phyloP scores from a whole-genome alignment of 2,329 filamentous ascomycete genomes.

The Fusarium pilosicola region DNA sequence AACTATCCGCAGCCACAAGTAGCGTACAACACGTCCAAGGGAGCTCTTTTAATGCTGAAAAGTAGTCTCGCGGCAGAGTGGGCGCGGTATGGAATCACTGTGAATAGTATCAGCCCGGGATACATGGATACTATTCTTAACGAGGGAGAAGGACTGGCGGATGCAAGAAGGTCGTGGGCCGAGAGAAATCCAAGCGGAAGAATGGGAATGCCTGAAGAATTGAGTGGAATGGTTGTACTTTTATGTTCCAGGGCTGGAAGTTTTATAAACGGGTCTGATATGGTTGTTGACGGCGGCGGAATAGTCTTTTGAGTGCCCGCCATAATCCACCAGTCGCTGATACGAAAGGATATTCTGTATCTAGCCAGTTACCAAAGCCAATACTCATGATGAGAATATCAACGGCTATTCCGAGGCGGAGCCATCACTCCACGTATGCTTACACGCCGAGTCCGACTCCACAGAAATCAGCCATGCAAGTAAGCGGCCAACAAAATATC shows the following conservation, averaged over 20 bases:
- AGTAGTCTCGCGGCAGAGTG: constrained; percentile 67
- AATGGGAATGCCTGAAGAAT: constrained; percentile 70
- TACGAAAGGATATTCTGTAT: neutral
- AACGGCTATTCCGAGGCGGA: neutral
- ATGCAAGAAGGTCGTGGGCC: constrained; percentile 62
- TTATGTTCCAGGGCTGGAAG: constrained; percentile 67
- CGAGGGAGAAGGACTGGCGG: constrained; percentile 62
- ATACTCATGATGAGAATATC: too few species aligned
- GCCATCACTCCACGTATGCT: neutral
- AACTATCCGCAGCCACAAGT: constrained; percentile 79
- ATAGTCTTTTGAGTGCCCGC: neutral
- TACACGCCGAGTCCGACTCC: neutral
- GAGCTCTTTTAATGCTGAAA: constrained; percentile 70
- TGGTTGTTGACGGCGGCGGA: constrained; percentile 68
- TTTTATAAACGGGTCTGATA: constrained; percentile 73
- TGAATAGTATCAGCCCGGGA: constrained; percentile 76
- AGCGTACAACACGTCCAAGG: constrained; percentile 78
- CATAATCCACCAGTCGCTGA: neutral
- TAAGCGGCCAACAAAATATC: neutral
- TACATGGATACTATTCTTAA: constrained; percentile 83
- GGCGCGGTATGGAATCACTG: constrained; percentile 74
- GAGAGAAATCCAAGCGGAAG: constrained; percentile 69
- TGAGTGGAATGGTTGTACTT: constrained; percentile 69
- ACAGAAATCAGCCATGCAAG: neutral
- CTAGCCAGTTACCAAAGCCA: neutral